Evolutionary conservation across 1,139 yeast genomes (phyloP).

Genomic region (Taphrina deformans): DNA sequence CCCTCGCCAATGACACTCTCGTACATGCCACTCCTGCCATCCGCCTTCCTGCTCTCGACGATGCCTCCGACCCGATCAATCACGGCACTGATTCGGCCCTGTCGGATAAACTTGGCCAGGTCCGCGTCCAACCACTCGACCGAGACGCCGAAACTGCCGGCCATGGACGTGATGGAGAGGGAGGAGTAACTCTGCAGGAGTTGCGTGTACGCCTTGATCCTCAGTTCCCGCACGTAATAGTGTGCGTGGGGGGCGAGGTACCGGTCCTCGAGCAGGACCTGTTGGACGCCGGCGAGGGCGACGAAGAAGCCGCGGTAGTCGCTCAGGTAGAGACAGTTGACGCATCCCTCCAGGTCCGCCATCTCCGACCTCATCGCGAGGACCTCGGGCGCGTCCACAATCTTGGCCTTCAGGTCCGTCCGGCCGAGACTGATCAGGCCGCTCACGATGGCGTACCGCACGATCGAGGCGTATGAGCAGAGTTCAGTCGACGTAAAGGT

Average conservation of each 20-base stretch:
- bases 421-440: constrained; percentile 83
- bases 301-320: constrained; percentile 82
- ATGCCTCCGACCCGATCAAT: constrained; percentile 95
- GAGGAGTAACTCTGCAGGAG: constrained; percentile 91
- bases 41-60: constrained; percentile 93
- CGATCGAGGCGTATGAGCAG: constrained; percentile 84
- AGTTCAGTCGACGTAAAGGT: constrained; percentile 96
- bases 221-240: constrained; percentile 84
- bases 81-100: constrained; percentile 88
- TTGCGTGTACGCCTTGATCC: constrained; percentile 94
- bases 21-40: constrained; percentile 91
- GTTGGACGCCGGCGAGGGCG: constrained; percentile 74
- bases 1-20: constrained; percentile 88
- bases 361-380: constrained; percentile 75
- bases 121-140: constrained; percentile 76
- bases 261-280: constrained; percentile 71
- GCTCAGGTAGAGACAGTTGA: constrained; percentile 84
- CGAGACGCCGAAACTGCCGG: constrained; percentile 83
- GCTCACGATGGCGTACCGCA: constrained; percentile 79
- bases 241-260: constrained; percentile 77
- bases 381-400: constrained; percentile 93
- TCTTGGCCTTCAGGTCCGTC: constrained; percentile 76
- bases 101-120: constrained; percentile 86
- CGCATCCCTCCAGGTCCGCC: constrained; percentile 74
- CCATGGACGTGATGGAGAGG: constrained; percentile 86